phyloP scores from a whole-genome alignment of 345 rosid species.

The Balakata baccata region DNA sequence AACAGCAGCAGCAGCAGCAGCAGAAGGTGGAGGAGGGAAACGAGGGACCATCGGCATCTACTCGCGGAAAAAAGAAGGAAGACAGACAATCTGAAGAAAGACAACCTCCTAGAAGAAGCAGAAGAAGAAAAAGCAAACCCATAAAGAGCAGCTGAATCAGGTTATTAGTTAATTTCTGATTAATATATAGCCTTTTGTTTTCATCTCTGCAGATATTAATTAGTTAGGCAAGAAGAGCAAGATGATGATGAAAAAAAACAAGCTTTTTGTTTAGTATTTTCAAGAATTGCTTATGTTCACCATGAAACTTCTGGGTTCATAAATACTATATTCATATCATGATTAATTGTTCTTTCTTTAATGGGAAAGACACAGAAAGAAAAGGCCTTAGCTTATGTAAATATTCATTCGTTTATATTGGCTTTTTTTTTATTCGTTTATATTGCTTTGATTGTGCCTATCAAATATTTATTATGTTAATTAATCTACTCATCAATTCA shows the following conservation, averaged over 20 bases:
- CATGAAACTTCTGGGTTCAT: not conserved
- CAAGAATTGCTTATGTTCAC: not conserved
- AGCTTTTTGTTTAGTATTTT: not conserved
- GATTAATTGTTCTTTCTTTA: not conserved
- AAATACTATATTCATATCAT: not conserved
- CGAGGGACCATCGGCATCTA: not conserved
- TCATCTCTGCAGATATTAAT: not conserved
- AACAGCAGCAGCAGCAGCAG: no score
- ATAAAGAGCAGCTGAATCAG: conserved; percentile 68
- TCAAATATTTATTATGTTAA: no score
- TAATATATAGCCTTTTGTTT: not conserved
- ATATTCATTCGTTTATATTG: no score
- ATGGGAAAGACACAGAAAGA: no score
- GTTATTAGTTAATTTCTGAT: not conserved
- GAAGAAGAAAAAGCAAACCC: conserved; percentile 76
- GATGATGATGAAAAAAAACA: not conserved
- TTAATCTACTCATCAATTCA: no score
- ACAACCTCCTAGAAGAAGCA: conserved; percentile 46
- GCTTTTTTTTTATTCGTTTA: no score
- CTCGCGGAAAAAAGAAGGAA: conserved; percentile 22
- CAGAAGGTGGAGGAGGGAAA: conserved; percentile 1
- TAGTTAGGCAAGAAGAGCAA: not conserved
- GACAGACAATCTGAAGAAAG: conserved; percentile 2
- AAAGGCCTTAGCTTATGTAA: no score
- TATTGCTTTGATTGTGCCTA: no score